phyloP scores from a whole-genome alignment of 345 rosid genomes.

The Citrus unshiu region DNA sequence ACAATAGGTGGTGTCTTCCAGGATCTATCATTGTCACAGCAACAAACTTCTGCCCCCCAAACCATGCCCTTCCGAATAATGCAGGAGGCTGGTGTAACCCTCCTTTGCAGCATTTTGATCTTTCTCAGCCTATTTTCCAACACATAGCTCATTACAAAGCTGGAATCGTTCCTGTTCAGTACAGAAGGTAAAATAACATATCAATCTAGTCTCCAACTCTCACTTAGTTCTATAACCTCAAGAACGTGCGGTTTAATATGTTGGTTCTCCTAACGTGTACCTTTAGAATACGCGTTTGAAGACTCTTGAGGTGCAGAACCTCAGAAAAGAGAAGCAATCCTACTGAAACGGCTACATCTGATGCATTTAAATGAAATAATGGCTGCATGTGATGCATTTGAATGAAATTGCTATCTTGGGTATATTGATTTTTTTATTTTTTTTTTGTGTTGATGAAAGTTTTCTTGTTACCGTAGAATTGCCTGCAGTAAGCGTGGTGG shows the following conservation, averaged over 20 bases:
- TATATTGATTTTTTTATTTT: too few species aligned
- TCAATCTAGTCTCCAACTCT: neutral
- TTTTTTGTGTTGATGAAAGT: too few species aligned
- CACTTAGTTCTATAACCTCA: neutral
- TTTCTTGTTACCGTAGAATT: slow-evolving; percentile 6
- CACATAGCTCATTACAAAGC: slow-evolving; percentile 34
- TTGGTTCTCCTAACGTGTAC: too few species aligned
- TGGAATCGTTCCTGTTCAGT: slow-evolving; percentile 32
- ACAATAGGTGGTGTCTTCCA: slow-evolving; percentile 26
- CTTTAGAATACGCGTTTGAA: too few species aligned
- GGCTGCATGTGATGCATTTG: neutral
- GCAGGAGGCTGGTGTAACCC: slow-evolving; percentile 41
- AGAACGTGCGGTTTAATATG: too few species aligned
- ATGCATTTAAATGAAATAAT: neutral
- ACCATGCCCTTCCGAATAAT: slow-evolving; percentile 25
- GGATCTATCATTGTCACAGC: slow-evolving; percentile 35
- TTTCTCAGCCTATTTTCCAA: slow-evolving; percentile 34
- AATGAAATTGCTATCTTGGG: too few species aligned
- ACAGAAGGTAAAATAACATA: slow-evolving; percentile 21
- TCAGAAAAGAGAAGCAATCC: too few species aligned
- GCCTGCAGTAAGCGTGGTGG: slow-evolving; percentile 20
- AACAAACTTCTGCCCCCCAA: slow-evolving; percentile 43
- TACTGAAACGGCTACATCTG: too few species aligned
- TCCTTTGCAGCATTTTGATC: slow-evolving; percentile 33
- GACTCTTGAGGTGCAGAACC: too few species aligned